Base-by-base conservation (phyloP, 352 stramenopile genomes). In the Globisporangium irregulare region DNA sequence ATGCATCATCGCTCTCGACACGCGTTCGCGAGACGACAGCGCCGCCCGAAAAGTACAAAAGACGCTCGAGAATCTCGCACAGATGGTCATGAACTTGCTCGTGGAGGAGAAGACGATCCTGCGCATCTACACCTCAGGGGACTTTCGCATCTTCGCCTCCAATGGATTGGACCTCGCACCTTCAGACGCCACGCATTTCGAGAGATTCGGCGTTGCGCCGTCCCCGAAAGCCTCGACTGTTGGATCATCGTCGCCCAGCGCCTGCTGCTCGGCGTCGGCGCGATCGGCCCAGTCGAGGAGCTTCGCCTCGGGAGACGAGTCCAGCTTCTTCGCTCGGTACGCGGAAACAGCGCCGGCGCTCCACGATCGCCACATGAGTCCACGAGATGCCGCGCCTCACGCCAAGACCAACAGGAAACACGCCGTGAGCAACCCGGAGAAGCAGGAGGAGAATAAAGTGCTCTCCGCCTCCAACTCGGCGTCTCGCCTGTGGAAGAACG, bases 1-100 rank as follows among this genome's bases (percentile, higher is more conserved):
- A 9, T 91, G 84, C 60, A 71, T 93, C 63, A 73, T 92, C 25
- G 78, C 76, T 6, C 75, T 92, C 6, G 84, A 90, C 62, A 86
- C 80, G 12, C 79, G 73, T 15, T 25, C 75, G 22, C 75, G 82
- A 9, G 75, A 72, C 29, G 75, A 80, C 51, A 36, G 43, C 22
- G 69, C 72, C 0, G 76, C 78, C 2, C 69, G 71, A 20, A 84
- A 86, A 48, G 75, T 91, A 29, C 73, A 85, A 67, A 80, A 81
- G 53, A 88, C 79, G 34, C 68, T 90, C 32, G 80, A 90, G 41
- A 89, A 82, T 32, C 71, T 92, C 20, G 76, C 78, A 5, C 79
- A 84, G 20, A 73, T 89, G 54, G 82, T 91, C 32, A 81, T 86
- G 73, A 81, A 89, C 62, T 62, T 88, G 56, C 70, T 92, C 38